Percentiles rank a stretch among this genome's conserved stretches.
Conservation (phyloP, 2,329 filamentous ascomycete species). For the Aspergillus terreus region DNA sequence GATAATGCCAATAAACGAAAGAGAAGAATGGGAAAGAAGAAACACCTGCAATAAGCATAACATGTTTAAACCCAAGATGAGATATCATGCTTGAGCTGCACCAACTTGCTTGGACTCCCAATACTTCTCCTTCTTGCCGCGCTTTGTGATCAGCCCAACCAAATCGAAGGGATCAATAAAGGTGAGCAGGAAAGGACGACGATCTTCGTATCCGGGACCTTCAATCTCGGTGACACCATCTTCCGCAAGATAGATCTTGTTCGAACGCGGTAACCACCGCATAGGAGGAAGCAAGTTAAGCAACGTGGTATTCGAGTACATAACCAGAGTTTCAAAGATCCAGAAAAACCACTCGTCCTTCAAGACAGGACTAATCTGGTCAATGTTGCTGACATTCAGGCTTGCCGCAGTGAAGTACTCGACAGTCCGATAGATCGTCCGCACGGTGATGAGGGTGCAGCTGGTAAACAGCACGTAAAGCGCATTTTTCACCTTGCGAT, state of each 20-base stretch:
- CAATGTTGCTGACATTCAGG: slow-evolving; percentile 31
- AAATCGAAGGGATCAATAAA: slow-evolving; percentile 44
- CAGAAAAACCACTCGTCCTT: slow-evolving; percentile 52
- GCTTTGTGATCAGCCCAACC: slow-evolving; percentile 31
- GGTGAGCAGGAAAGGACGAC: slow-evolving; percentile 43
- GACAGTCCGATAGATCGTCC: slow-evolving; percentile 49
- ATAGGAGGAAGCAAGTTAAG: slow-evolving; percentile 53
- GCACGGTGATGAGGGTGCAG: slow-evolving; percentile 40
- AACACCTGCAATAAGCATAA: neutral
- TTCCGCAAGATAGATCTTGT: slow-evolving; percentile 48
- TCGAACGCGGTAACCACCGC: slow-evolving; percentile 46
- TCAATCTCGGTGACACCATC: slow-evolving; percentile 52
- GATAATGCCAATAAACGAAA: too few relatives aligned
- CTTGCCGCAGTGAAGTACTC: slow-evolving; percentile 42
- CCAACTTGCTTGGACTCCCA: slow-evolving; percentile 28
- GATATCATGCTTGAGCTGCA: neutral
- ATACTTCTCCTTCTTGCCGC: slow-evolving; percentile 36
- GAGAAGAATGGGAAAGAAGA: too few relatives aligned
- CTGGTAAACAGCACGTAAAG: slow-evolving; percentile 48
- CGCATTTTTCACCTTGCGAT: slow-evolving; percentile 36
- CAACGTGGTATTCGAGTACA: slow-evolving; percentile 50
- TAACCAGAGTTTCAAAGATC: slow-evolving; percentile 52
- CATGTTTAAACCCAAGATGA: neutral
- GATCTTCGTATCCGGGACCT: slow-evolving; percentile 49
- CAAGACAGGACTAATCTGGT: slow-evolving; percentile 30